Evolutionary conservation across 176 grass and related monocot species (phyloP), one percentile per base, ranked within the genome.

Genomic region (Oryza brachyantha): DNA sequence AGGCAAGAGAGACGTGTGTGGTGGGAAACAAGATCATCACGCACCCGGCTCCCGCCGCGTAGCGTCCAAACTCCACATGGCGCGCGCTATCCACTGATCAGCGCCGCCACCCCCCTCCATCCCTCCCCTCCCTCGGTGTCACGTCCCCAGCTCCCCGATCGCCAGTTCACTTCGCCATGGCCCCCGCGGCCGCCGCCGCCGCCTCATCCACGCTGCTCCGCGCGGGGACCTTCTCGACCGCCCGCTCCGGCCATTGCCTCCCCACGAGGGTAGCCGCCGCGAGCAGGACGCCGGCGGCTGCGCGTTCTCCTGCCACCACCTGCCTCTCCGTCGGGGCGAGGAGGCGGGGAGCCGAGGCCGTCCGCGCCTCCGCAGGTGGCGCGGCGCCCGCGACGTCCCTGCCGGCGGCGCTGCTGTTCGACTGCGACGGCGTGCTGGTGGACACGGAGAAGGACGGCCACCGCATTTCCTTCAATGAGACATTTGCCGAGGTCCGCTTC

Each of bases 371-470:
- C 8, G 75, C 75, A 2, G 60, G 60, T 0, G 60, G 5, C 2
- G 52, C 29, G 10, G 29, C 68, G 4, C 29, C 61, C 5, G 75
- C 76, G 5, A 24, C 85, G 4, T 13, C 80, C 21, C 87, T 89
- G 1, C 95, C 90, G 55, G 82, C 83, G 45, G 95, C 89, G 55
- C 77, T 98, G 48, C 85, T 98, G 16, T 98, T 98, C 61, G 95
- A 97, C 39, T 97, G 95, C 71, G 92, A 97, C 35, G 95, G 95
- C 61, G 95, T 97, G 83, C 92, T 97, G 40, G 95, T 94, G 42
- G 95, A 97, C 73, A 97, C 95, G 0, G 95, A 97, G 87, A 98
- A 94, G 87, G 92, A 98, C 61, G 92, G 95, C 17, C 95, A 98
- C 61, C 89, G 92, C 29, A 90, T 98, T 69, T 98, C 95, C 61